Percentiles rank a stretch among this genome's conserved stretches.
Evolutionary conservation across 2,329 filamentous ascomycete genomes (phyloP).

Genomic region (Diaporthe sp.): DNA sequence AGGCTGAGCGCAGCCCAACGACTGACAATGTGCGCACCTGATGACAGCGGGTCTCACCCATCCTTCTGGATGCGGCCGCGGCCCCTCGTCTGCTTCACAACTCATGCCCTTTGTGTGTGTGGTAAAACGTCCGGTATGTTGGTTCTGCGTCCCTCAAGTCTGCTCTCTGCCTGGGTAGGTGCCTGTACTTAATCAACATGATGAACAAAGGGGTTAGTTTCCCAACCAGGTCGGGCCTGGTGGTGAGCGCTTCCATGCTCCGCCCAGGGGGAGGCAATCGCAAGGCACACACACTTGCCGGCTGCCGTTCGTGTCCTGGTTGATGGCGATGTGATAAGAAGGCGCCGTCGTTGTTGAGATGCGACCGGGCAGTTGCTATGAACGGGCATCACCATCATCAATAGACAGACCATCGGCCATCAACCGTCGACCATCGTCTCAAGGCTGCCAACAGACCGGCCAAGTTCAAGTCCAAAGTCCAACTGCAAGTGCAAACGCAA

Average conservation of each 20-base stretch:
- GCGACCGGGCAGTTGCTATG: conserved; percentile 2
- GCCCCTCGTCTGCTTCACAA: conserved; percentile 1
- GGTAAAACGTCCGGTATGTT: conserved; percentile 23
- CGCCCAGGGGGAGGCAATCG: background rate
- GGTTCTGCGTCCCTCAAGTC: conserved; percentile 4
- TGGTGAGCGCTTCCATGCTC: background rate
- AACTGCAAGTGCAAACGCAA: background rate
- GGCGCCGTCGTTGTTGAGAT: conserved; percentile 10
- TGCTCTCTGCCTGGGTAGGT: background rate
- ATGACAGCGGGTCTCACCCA: conserved; percentile 11
- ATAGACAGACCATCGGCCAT: background rate
- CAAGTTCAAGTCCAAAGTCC: conserved; percentile 8
- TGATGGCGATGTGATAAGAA: conserved; percentile 20
- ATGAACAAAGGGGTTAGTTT: background rate
- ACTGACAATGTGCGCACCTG: background rate
- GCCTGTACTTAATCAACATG: conserved; percentile 18
- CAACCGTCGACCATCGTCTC: background rate
- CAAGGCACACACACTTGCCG: conserved; percentile 20
- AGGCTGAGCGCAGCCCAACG: background rate
- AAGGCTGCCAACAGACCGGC: conserved; percentile 16
- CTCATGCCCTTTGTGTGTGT: conserved; percentile 5
- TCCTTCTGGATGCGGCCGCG: conserved; percentile 21
- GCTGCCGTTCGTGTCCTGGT: too few relatives aligned
- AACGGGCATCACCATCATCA: background rate
- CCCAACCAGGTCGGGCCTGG: background rate